Percentiles rank a stretch among this genome's conserved stretches.
These are phyloP conservation scores for Wallacemonas sp. DNA, from an alignment of 208 protist genomes.

Conservation along the genomic window DNA sequence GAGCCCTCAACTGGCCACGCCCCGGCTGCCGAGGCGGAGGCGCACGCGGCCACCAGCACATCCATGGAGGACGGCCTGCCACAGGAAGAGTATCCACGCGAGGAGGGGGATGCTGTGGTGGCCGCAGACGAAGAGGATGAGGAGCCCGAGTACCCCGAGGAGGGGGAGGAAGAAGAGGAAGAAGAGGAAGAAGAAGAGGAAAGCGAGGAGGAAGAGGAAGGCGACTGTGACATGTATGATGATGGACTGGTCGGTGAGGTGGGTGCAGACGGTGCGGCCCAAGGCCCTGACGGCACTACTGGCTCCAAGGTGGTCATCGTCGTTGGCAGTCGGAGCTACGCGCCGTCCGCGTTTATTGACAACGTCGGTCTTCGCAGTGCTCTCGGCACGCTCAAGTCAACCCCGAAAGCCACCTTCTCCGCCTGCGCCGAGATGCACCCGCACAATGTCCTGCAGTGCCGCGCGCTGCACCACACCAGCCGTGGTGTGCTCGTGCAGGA, in stretches of 20 bases:
- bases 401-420: constrained; percentile 54
- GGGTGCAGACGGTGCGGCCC: not conserved
- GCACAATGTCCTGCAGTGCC: constrained; percentile 70
- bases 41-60: too few relatives aligned
- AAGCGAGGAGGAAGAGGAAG: constrained; percentile 26
- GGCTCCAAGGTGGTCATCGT: constrained; percentile 21
- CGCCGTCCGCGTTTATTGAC: constrained; percentile 48
- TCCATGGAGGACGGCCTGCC: too few relatives aligned
- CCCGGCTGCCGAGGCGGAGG: too few relatives aligned
- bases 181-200: constrained; percentile 19
- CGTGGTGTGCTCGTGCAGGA: constrained; percentile 60
- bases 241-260: constrained; percentile 25
- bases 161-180: constrained; percentile 22
- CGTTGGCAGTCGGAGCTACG: constrained; percentile 47
- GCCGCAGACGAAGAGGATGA: too few relatives aligned
- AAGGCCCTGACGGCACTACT: not conserved
- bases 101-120: too few relatives aligned
- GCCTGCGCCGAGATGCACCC: constrained; percentile 32
- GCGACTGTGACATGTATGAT: constrained; percentile 27
- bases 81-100: too few relatives aligned
- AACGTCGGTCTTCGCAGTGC: constrained; percentile 54
- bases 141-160: constrained; percentile 1
- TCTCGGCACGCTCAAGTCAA: constrained; percentile 41
- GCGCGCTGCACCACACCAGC: constrained; percentile 61
- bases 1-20: too few relatives aligned